These are phyloP conservation scores for Penicillium griseofulvum DNA, from an alignment of 2,329 filamentous ascomycete genomes.

Conservation along the genomic window DNA sequence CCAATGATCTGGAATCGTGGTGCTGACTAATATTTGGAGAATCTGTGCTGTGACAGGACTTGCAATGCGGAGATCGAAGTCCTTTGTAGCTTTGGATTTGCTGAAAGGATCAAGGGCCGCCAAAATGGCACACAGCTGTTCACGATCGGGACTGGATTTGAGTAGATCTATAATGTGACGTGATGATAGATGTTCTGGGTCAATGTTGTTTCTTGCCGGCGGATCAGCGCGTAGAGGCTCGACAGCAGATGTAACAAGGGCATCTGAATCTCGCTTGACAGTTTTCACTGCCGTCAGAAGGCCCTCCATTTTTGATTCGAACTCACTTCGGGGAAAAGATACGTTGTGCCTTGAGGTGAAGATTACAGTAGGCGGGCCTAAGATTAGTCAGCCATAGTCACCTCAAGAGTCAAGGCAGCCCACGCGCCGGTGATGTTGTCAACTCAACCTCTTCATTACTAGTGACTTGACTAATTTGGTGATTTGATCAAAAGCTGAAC, in stretches of 20 bases:
- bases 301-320: slow-evolving; percentile 33
- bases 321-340: slow-evolving; percentile 15
- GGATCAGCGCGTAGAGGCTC: slow-evolving; percentile 10
- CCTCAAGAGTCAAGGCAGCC: slow-evolving; percentile 7
- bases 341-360: slow-evolving; percentile 19
- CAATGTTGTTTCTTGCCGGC: slow-evolving; percentile 10
- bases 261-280: slow-evolving; percentile 24
- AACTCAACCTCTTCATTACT: slow-evolving; percentile 14
- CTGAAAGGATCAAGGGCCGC: slow-evolving; percentile 37
- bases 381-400: slow-evolving; percentile 27
- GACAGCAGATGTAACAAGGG: slow-evolving; percentile 16
- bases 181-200: slow-evolving; percentile 27
- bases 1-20: slow-evolving; percentile 84
- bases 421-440: slow-evolving; percentile 11
- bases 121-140: slow-evolving; percentile 33
- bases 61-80: slow-evolving; percentile 61
- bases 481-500: not conserved
- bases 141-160: slow-evolving; percentile 39
- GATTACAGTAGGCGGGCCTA: slow-evolving; percentile 24
- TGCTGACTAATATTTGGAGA: slow-evolving; percentile 68
- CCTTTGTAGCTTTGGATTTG: slow-evolving; percentile 17
- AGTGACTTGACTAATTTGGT: not conserved
- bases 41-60: slow-evolving; percentile 71
- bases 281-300: slow-evolving; percentile 42
- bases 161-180: slow-evolving; percentile 38